A percentile compares a stretch with the other conserved stretches of the same genome.
Conservation (phyloP, 129 eudicot genomes). For the Ambrosia trifida region DNA sequence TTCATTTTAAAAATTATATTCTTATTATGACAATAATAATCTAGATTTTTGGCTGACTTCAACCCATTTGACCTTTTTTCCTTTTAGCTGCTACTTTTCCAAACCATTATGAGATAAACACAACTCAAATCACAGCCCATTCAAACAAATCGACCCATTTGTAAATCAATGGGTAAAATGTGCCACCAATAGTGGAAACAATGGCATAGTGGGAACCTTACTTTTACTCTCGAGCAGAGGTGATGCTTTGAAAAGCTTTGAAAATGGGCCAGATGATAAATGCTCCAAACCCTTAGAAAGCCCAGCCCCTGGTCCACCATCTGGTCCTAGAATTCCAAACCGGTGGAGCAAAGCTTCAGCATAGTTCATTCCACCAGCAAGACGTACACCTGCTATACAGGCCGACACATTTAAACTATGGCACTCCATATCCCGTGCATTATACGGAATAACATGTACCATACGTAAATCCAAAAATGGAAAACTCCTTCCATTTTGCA, state of each 20-base stretch:
- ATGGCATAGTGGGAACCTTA: constrained; percentile 23
- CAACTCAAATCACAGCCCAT: not conserved
- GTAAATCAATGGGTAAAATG: not conserved
- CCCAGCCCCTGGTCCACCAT: constrained; percentile 94
- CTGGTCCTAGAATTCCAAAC: constrained; percentile 86
- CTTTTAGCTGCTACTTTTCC: not conserved
- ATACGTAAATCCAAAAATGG: constrained; percentile 67
- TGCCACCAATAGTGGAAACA: constrained; percentile 4
- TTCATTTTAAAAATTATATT: not conserved
- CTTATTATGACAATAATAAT: not conserved
- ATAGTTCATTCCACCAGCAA: constrained; percentile 95
- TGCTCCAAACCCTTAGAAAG: constrained; percentile 86
- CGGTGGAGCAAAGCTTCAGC: constrained; percentile 84
- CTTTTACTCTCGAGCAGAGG: constrained; percentile 44
- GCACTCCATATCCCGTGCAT: constrained; percentile 75
- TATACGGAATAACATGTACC: constrained; percentile 80
- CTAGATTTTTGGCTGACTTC: constrained; percentile 8
- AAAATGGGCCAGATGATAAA: constrained; percentile 78
- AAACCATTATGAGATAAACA: not conserved
- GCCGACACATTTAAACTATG: constrained; percentile 84
- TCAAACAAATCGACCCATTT: not conserved
- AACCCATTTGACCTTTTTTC: not conserved
- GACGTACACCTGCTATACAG: constrained; percentile 86
- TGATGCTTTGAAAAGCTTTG: constrained; percentile 82
- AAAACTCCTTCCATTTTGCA: constrained; percentile 44